Conservation (phyloP, 345 rosid species). For the Heritiera fomes region DNA sequence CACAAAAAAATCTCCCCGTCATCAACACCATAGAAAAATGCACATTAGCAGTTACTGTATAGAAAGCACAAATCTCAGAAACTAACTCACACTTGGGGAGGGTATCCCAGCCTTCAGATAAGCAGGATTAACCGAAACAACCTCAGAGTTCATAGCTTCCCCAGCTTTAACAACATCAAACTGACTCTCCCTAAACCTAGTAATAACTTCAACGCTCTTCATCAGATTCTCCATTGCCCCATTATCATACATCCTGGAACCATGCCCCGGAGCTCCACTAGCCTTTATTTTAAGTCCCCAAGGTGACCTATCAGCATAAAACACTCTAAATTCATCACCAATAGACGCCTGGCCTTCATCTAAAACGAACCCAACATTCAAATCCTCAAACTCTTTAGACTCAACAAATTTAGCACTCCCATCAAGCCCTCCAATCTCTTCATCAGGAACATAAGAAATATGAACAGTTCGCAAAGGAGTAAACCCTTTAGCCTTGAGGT, state of each 20-base stretch:
- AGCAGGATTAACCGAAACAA: conserved; percentile 84
- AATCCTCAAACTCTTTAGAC: conserved; percentile 55
- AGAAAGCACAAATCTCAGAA: background rate
- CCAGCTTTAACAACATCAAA: conserved; percentile 84
- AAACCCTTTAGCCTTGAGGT: conserved; percentile 48
- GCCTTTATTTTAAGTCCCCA: conserved; percentile 62
- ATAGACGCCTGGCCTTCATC: conserved; percentile 91
- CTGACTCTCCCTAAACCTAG: conserved; percentile 69
- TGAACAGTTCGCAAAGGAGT: conserved; percentile 59
- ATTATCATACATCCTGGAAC: conserved; percentile 75
- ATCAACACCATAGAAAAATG: background rate
- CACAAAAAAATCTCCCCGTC: background rate
- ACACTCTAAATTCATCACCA: conserved; percentile 63
- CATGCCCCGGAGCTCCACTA: conserved; percentile 73
- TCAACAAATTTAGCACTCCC: conserved; percentile 59
- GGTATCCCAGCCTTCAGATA: conserved; percentile 79
- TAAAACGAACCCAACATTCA: conserved; percentile 77
- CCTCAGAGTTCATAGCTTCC: conserved; percentile 59
- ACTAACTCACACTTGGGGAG: conserved; percentile 56
- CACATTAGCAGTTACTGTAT: background rate
- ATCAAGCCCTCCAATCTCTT: conserved; percentile 74
- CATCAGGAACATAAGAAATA: conserved; percentile 72
- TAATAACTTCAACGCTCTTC: conserved; percentile 71
- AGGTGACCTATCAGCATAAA: conserved; percentile 72
- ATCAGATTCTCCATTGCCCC: conserved; percentile 89